Percentiles rank a stretch among this genome's conserved stretches.
phyloP scores from a whole-genome alignment of 345 rosid species.

The Hypericum androsaemum region DNA sequence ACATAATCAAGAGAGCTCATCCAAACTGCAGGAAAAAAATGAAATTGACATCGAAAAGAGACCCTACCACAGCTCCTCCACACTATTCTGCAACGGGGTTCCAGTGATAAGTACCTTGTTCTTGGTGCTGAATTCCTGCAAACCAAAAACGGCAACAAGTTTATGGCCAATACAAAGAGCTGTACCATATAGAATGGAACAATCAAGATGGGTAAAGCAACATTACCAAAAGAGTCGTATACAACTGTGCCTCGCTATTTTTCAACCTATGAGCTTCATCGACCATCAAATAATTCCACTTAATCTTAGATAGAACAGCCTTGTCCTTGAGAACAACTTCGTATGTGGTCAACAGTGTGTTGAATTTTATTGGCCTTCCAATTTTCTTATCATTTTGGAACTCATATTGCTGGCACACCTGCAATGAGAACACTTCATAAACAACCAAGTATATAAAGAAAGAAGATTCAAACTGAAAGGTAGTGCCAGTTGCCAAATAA shows the following conservation, averaged over 20 bases:
- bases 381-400: constrained; percentile 80
- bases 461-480: no score
- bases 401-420: constrained; percentile 98
- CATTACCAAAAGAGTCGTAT: constrained; percentile 76
- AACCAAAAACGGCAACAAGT: constrained; percentile 6
- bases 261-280: constrained; percentile 99
- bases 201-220: constrained; percentile 1
- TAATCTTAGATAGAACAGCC: constrained; percentile 83
- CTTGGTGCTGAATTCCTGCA: constrained; percentile 96
- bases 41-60: neutral
- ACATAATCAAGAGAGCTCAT: no score
- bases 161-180: neutral
- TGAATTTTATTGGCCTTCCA: constrained; percentile 82
- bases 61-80: constrained; percentile 92
- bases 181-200: no score
- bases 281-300: constrained; percentile 97
- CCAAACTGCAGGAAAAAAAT: neutral
- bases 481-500: no score
- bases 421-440: constrained; percentile 10
- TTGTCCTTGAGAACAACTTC: constrained; percentile 98
- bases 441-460: no score
- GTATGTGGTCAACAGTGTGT: constrained; percentile 81
- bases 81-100: constrained; percentile 96
- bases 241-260: constrained; percentile 96
- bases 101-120: constrained; percentile 97